A percentile compares a stretch with the other conserved stretches of the same genome.
Evolutionary conservation across 116 monocot species (phyloP).

Genomic region (Posidonia oceanica): DNA sequence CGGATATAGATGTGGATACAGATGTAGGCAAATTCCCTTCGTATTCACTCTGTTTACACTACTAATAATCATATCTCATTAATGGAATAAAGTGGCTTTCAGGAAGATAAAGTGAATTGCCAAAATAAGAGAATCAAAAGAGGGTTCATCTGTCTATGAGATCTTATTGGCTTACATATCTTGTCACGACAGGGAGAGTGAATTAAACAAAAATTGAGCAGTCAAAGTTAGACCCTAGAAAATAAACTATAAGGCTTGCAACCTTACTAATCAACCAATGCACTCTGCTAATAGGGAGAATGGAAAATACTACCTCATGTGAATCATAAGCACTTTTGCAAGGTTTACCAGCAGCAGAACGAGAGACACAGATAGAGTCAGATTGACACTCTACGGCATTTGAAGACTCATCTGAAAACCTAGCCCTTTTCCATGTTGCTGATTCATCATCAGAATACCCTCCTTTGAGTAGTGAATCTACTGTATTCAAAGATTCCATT

Average conservation of each 20-base stretch:
- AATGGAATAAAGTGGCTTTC: too few relatives aligned
- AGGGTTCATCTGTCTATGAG: background rate
- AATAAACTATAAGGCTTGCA: too few relatives aligned
- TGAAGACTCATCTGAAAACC: background rate
- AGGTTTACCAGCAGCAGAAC: conserved; percentile 7
- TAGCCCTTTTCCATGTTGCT: background rate
- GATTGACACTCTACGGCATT: conserved; percentile 1
- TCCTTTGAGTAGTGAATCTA: conserved; percentile 4
- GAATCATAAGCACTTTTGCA: conserved; percentile 15
- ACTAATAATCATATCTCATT: too few relatives aligned
- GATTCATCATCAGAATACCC: background rate
- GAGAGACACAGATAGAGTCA: background rate
- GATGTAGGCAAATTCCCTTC: too few relatives aligned
- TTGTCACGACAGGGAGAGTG: too few relatives aligned
- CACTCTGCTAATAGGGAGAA: background rate
- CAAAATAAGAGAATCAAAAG: background rate
- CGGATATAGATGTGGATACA: too few relatives aligned
- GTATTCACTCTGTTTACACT: too few relatives aligned
- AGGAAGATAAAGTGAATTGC: too few relatives aligned
- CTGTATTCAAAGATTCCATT: background rate
- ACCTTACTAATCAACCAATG: background rate
- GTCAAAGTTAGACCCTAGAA: background rate
- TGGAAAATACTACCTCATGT: conserved; percentile 18
- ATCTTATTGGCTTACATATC: background rate
- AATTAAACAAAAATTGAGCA: background rate